phyloP scores from a whole-genome alignment of 2,329 filamentous ascomycete genomes.

The Aspergillus neoniger region DNA sequence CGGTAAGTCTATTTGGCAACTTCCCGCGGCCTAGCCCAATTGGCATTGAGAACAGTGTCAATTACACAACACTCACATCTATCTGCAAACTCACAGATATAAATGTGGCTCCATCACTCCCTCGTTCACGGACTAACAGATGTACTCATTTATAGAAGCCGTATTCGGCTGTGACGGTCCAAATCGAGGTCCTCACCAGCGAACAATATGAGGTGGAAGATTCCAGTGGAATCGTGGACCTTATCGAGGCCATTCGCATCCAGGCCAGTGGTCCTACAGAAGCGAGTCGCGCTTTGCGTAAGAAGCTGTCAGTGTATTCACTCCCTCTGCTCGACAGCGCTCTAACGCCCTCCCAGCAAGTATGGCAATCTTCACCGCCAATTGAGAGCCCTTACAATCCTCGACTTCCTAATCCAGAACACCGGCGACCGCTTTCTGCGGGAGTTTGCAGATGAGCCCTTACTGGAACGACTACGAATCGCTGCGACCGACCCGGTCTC shows the following conservation, averaged over 20 bases:
- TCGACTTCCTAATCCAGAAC: constrained; percentile 94
- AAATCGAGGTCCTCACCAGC: constrained; percentile 85
- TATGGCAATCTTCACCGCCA: constrained; percentile 95
- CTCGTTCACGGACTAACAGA: neutral
- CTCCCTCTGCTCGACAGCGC: neutral
- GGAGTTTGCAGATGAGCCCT: constrained; percentile 82
- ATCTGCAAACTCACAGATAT: neutral
- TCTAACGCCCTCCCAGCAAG: constrained; percentile 58
- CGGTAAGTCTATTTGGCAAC: constrained; percentile 25
- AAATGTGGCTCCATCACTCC: neutral
- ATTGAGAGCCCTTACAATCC: constrained; percentile 79
- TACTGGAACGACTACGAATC: constrained; percentile 87
- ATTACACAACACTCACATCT: neutral
- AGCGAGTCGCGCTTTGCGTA: constrained; percentile 86
- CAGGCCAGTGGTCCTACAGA: constrained; percentile 84
- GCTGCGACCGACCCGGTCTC: constrained; percentile 83
- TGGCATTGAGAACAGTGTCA: neutral
- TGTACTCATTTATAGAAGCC: constrained; percentile 62
- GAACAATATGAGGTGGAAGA: constrained; percentile 91
- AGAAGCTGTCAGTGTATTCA: constrained; percentile 71
- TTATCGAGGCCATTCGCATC: constrained; percentile 90
- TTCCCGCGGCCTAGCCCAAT: neutral
- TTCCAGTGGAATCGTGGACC: constrained; percentile 84
- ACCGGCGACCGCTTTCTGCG: constrained; percentile 84
- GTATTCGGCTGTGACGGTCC: constrained; percentile 90